Evolutionary conservation across 1,139 yeast species (phyloP).

Genomic region (Sugiyamaella castrensis): DNA sequence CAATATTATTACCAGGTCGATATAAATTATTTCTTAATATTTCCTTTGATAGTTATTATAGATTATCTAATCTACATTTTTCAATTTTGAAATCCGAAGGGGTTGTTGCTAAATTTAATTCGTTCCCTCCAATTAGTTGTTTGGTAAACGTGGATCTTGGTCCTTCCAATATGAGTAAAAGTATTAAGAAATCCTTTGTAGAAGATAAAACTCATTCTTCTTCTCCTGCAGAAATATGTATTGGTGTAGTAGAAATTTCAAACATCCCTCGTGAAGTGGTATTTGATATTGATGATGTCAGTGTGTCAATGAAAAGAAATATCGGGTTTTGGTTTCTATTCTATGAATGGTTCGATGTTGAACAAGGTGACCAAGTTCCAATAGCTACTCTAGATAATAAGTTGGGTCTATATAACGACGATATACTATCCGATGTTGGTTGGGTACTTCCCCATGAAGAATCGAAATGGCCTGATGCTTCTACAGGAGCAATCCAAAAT

Average conservation of each 20-base stretch:
- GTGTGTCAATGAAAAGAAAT: slow-evolving; percentile 9
- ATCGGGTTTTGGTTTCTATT: slow-evolving; percentile 9
- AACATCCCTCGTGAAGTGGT: background rate
- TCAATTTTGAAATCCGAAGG: slow-evolving; percentile 3
- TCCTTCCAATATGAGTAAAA: background rate
- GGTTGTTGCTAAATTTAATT: slow-evolving; percentile 5
- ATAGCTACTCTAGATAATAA: slow-evolving; percentile 7
- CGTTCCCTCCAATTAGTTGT: slow-evolving; percentile 6
- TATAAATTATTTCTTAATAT: slow-evolving; percentile 9
- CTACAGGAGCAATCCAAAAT: slow-evolving; percentile 3
- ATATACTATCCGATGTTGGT: slow-evolving; percentile 1
- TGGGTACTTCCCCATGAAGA: slow-evolving; percentile 8
- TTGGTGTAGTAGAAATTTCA: slow-evolving; percentile 6
- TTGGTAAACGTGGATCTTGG: background rate
- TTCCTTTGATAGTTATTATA: slow-evolving; percentile 10
- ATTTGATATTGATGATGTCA: slow-evolving; percentile 7
- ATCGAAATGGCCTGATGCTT: slow-evolving; percentile 7
- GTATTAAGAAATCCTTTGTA: background rate
- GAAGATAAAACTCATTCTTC: background rate
- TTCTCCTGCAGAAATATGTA: slow-evolving; percentile 8
- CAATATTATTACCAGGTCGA: slow-evolving; percentile 11
- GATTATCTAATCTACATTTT: slow-evolving; percentile 7
- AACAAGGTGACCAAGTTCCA: slow-evolving; percentile 2
- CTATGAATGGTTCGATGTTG: slow-evolving; percentile 10
- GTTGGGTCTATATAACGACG: background rate